Percentiles rank a stretch among this genome's conserved stretches.
Evolutionary conservation across 495 filamentous ascomycete species (phyloP).

Genomic region (Lindgomyces ingoldianus): DNA sequence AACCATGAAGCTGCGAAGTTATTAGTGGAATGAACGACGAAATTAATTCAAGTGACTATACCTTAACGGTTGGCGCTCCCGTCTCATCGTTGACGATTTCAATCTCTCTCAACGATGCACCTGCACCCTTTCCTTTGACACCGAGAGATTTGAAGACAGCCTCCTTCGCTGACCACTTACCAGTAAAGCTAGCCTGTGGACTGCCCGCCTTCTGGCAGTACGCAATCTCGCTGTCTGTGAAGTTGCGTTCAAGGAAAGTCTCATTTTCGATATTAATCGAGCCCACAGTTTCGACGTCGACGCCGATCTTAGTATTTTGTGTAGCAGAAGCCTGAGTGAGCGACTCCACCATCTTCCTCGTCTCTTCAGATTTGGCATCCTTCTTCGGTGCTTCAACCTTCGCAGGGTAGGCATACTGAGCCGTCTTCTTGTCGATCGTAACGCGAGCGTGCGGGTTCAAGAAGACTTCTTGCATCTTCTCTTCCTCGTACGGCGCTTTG

Average conservation of each 20-base stretch:
- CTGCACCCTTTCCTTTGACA: constrained; percentile 81
- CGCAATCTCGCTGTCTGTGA: constrained; percentile 75
- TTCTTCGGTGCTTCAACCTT: constrained; percentile 30
- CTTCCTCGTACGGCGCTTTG: constrained; percentile 83
- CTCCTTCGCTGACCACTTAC: constrained; percentile 96
- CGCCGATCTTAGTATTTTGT: constrained; percentile 79
- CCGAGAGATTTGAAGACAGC: constrained; percentile 98
- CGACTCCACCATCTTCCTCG: constrained; percentile 74
- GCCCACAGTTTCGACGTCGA: constrained; percentile 84
- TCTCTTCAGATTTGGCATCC: constrained; percentile 47
- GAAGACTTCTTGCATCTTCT: constrained; percentile 82
- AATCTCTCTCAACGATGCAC: constrained; percentile 89
- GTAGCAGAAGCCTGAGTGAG: constrained; percentile 71
- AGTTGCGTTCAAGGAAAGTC: constrained; percentile 93
- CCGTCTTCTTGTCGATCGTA: constrained; percentile 75
- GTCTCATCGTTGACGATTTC: constrained; percentile 80
- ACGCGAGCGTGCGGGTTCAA: constrained; percentile 95
- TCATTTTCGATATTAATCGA: constrained; percentile 89
- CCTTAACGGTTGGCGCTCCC: constrained; percentile 79
- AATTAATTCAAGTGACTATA: constrained; percentile 59
- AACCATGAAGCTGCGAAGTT: constrained; percentile 70
- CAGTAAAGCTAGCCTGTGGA: constrained; percentile 84
- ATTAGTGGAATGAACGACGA: neutral
- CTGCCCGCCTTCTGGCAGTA: constrained; percentile 80
- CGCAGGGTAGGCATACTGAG: constrained; percentile 69